Evolutionary conservation across 768 basidiomycete species (phyloP).

Genomic region (Kondoa malvinella): DNA sequence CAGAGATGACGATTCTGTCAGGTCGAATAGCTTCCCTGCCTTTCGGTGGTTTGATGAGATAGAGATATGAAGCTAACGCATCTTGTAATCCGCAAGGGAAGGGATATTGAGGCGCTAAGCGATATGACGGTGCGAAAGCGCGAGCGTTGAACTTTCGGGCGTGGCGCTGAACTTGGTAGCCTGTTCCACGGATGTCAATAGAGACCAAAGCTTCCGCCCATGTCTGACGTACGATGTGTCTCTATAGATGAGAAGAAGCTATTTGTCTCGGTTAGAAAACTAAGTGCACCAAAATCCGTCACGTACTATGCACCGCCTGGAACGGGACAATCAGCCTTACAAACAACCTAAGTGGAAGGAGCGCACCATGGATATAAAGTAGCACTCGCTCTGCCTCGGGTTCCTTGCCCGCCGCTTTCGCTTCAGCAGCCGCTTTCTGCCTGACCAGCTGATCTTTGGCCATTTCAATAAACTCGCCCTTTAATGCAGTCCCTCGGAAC

Average conservation of each 20-base stretch:
- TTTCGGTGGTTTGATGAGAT: constrained; percentile 73
- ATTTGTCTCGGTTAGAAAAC: constrained; percentile 36
- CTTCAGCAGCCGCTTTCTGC: not conserved
- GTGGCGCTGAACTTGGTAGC: constrained; percentile 52
- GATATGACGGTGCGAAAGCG: constrained; percentile 35
- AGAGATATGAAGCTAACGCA: constrained; percentile 71
- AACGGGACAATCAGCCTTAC: constrained; percentile 29
- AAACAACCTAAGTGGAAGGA: constrained; percentile 32
- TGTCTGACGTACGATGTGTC: constrained; percentile 26
- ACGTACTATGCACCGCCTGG: constrained; percentile 32
- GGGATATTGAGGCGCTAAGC: constrained; percentile 65
- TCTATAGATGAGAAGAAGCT: constrained; percentile 30
- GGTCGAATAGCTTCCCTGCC: constrained; percentile 65
- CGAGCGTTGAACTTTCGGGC: constrained; percentile 87
- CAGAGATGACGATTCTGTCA: constrained; percentile 62
- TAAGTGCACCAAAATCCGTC: constrained; percentile 31
- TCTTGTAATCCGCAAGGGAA: constrained; percentile 71
- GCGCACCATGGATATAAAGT: constrained; percentile 34
- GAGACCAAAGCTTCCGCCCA: not conserved
- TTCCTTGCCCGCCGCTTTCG: not conserved
- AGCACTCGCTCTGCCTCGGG: constrained; percentile 11
- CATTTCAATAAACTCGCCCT: constrained; percentile 35
- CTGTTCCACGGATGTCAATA: not conserved
- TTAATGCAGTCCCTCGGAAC: constrained; percentile 28
- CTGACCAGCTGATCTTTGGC: constrained; percentile 30